Base-by-base conservation (phyloP, 1,139 yeast genomes). In the Hemisphaericaspora xylanilytica region DNA sequence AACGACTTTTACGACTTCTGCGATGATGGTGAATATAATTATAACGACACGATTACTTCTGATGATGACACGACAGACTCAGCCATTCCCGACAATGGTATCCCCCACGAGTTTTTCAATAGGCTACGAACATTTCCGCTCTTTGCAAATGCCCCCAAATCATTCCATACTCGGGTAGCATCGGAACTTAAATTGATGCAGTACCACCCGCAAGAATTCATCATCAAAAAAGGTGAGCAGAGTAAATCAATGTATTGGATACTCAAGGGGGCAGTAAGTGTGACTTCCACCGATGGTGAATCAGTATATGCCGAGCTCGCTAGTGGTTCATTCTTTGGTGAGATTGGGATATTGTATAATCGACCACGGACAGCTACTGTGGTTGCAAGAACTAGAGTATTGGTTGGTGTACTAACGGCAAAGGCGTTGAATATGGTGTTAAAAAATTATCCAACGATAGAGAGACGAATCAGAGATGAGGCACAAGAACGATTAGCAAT, bases 171-270 rank as follows among this genome's bases (percentile, higher is more conserved):
- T 29, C 79, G 79, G 27, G 70, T 84, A 4, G 81, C 82, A 0
- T 67, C 80, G 29, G 75, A 78, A 41, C 64, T 84, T 24, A 73
- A 75, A 38, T 66, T 82, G 6, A 73, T 80, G 44, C 81, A 77
- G 40, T 78, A 72, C 46, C 80, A 78, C 42, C 81, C 89, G 0
- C 86, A 80, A 50, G 84, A 80, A 45, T 80, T 76, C 53, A 79
- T 84, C 30, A 79, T 83, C 36, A 79, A 78, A 42, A 78, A 71
- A 48, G 90, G 90, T 2, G 89, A 83, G 50, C 82, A 81, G 2
- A 80, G 88, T n/a, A 76, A 73, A 47, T 76, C 90, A 20, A 82
- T 85, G 87, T 84, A 83, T 53, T 83, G 90, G 89, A 80, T 85
- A 28, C 60, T 85, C 12, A 76, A 83, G 51, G 94, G 94, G 3